These are phyloP conservation scores for Lachancea dasiensis DNA, from an alignment of 805 yeast species.

Conservation along the genomic window DNA sequence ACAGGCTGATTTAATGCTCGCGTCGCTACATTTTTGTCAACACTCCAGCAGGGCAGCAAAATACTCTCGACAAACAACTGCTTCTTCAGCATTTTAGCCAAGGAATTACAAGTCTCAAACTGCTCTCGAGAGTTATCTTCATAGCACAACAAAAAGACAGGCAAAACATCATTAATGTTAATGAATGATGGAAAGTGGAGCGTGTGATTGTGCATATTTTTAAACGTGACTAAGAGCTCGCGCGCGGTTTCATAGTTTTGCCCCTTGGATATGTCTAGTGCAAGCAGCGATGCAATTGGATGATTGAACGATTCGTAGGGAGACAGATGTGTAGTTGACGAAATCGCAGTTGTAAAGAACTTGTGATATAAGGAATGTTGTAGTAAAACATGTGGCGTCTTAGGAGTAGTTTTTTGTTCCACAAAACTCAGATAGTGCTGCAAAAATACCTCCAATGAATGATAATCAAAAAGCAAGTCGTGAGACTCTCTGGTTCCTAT, in stretches of 20 bases:
- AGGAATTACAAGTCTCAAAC: slow-evolving; percentile 36
- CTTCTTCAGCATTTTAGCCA: slow-evolving; percentile 38
- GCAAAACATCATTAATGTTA: slow-evolving; percentile 55
- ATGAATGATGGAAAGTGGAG: slow-evolving; percentile 51
- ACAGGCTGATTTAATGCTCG: slow-evolving; percentile 28
- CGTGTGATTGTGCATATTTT: slow-evolving; percentile 34
- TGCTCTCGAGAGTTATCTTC: slow-evolving; percentile 42
- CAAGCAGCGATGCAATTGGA: slow-evolving; percentile 71
- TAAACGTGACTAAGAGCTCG: slow-evolving; percentile 48
- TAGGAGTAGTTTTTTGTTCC: slow-evolving; percentile 22
- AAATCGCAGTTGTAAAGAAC: slow-evolving; percentile 47
- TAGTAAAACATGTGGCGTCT: slow-evolving; percentile 28
- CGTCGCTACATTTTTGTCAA: slow-evolving; percentile 1
- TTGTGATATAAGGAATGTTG: slow-evolving; percentile 49
- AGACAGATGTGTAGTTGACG: slow-evolving; percentile 54
- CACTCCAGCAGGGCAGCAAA: slow-evolving; percentile 26
- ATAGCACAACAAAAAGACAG: slow-evolving; percentile 46
- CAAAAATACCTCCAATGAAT: slow-evolving; percentile 36
- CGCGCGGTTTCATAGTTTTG: slow-evolving; percentile 47
- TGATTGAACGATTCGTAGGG: slow-evolving; percentile 85
- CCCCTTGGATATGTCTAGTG: slow-evolving; percentile 40
- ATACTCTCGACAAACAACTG: slow-evolving; percentile 36
- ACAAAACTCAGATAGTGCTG: slow-evolving; percentile 29
- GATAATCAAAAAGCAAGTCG: slow-evolving; percentile 30
- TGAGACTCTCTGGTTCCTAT: slow-evolving; percentile 21